phyloP scores from a whole-genome alignment of 78 protist species.

The Speleostelium caveatum region DNA sequence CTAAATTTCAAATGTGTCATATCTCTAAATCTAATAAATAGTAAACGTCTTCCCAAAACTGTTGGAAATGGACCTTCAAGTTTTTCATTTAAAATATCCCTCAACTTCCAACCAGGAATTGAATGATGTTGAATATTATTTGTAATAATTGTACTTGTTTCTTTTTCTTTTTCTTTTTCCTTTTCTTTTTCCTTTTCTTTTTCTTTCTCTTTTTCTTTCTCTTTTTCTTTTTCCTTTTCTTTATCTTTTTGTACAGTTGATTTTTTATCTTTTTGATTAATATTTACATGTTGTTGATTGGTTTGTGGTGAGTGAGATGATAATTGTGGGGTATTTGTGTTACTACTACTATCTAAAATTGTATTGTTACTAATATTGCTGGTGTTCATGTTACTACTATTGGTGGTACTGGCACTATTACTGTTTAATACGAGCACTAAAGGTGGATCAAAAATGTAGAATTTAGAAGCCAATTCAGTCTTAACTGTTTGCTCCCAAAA shows the following conservation, averaged over 20 bases:
- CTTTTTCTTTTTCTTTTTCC: too few species aligned
- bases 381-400: not conserved
- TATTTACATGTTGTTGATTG: slow-evolving; percentile 11
- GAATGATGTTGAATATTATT: not conserved
- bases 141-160: not conserved
- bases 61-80: slow-evolving; percentile 7
- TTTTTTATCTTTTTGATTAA: not conserved
- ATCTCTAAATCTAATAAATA: slow-evolving; percentile 66
- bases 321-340: slow-evolving; percentile 8
- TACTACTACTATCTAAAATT: not conserved
- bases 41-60: slow-evolving; percentile 60
- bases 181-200: not conserved
- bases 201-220: too few species aligned
- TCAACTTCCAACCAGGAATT: slow-evolving; percentile 24
- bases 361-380: slow-evolving; percentile 8
- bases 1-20: slow-evolving; percentile 73
- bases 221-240: too few species aligned
- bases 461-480: slow-evolving; percentile 57
- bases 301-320: slow-evolving; percentile 8
- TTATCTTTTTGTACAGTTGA: not conserved
- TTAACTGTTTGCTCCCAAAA: slow-evolving; percentile 49
- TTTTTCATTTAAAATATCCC: slow-evolving; percentile 45
- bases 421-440: not conserved
- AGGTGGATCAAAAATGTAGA: slow-evolving; percentile 48
- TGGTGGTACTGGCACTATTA: not conserved